Evolutionary conservation across 1,139 yeast genomes (phyloP), one percentile per base, ranked within the genome.

Genomic region (Eremothecium coryli): DNA sequence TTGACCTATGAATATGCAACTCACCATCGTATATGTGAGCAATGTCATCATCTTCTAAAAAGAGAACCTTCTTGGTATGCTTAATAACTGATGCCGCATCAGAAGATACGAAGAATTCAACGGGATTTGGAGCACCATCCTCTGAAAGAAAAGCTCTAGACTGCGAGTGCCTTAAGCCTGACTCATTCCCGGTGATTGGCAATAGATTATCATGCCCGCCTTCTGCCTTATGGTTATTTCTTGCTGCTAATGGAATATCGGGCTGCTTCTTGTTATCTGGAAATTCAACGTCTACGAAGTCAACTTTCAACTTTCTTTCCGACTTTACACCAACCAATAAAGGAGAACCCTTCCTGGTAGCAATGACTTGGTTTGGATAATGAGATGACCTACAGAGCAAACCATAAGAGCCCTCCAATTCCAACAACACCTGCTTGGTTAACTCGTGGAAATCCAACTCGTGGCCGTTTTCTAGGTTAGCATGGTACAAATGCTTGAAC

Each of bases 21-120:
- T 90, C 98, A 60, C 99, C 99, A 55, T 88, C 95, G 61, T 82
- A 85, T 49, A 93, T 86, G 61, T 93, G 99, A 28, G 97, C 99
- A 60, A 93, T 86, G 63, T 93, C 99, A 56, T 93, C 96, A 62
- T 93, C 99, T 67, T 90, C 97, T 55, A 93, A 72, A 64, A 82
- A 90, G 51, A 93, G 72, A 23, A 93, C 98, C 65, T 90, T 90
- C 66, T 88, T 88, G 52, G 99, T 93, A 66, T 93, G 95, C 64
- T 88, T 93, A 41, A 93, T 71, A 36, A 93, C 95, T n/a, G 98
- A 88, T 18, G 98, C 84, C 23, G 98, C 95, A 63, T 93, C 99
- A 21, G 97, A 86, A 16, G 97, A 88, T 46, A 93, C 70, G 66
- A 86, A 93, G 63, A 88, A 90, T 66, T 93, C 98, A 33, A 90